phyloP scores from a whole-genome alignment of 2,329 filamentous ascomycete genomes.

The Aspergillus oerlinghausenensis region DNA sequence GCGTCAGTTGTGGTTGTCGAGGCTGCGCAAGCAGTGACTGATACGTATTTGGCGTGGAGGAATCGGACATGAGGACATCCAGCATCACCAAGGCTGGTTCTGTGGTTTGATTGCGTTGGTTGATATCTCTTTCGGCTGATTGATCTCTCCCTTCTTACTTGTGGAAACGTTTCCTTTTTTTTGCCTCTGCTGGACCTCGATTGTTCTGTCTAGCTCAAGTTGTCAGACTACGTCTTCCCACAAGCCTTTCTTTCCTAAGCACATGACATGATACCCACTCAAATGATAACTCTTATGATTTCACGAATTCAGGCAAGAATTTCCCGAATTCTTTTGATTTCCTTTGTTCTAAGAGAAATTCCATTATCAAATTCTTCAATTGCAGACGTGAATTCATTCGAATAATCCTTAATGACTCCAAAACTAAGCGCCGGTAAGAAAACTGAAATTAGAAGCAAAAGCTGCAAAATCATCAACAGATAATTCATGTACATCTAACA shows the following conservation, averaged over 20 bases:
- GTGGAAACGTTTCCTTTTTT: not conserved
- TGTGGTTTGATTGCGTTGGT: not conserved
- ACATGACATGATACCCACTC: conserved; percentile 20
- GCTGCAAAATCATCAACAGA: conserved; percentile 30
- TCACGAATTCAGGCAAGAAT: not conserved
- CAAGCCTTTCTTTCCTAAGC: not conserved
- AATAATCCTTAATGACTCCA: conserved; percentile 11
- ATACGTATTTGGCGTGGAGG: not conserved
- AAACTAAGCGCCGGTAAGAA: conserved; percentile 14
- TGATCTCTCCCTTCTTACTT: not conserved
- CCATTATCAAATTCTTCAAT: not conserved
- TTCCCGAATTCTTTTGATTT: not conserved
- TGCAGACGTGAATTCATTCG: not conserved
- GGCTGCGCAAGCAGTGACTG: conserved; percentile 85
- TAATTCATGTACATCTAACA: conserved; percentile 38
- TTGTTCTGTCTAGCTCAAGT: not conserved
- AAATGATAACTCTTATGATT: not conserved
- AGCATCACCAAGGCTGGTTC: not conserved
- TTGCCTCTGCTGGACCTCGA: not conserved
- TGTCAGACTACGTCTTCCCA: not conserved
- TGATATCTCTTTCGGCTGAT: not conserved
- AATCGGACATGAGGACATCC: not conserved
- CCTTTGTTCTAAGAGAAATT: not conserved
- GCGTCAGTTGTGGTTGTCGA: conserved; percentile 89
- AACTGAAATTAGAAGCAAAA: conserved; percentile 17